These are phyloP conservation scores for Diplosphaera chodatii DNA, from an alignment of 139 green algal genomes.

Conservation along the genomic window DNA sequence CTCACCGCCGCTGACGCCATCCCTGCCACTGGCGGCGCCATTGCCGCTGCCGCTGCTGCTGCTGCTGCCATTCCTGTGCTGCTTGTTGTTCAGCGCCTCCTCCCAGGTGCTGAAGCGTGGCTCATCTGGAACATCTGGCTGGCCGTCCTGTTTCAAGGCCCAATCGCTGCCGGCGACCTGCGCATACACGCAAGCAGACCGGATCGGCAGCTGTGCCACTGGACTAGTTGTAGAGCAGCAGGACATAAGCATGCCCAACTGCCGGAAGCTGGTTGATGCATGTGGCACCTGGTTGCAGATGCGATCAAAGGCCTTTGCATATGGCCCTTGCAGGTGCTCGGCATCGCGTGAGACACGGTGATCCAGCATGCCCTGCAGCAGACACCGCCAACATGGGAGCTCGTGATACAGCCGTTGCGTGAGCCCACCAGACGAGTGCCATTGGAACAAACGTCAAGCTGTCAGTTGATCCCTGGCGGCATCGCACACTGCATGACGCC, in stretches of 20 bases:
- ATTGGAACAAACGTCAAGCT: no score
- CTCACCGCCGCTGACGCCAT: no score
- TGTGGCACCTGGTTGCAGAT: constrained; percentile 34
- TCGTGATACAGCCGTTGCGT: no score
- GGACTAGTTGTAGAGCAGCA: no score
- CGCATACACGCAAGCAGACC: no score
- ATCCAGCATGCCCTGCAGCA: constrained; percentile 25
- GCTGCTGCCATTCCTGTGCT: no score
- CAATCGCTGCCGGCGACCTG: constrained; percentile 33
- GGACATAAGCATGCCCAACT: no score
- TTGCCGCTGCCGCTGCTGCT: background rate
- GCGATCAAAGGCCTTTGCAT: constrained; percentile 19
- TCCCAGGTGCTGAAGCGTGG: constrained; percentile 36
- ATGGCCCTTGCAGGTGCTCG: constrained; percentile 11
- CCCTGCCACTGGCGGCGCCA: no score
- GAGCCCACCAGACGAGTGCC: no score
- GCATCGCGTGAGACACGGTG: constrained; percentile 18
- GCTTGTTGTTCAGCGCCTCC: constrained; percentile 15
- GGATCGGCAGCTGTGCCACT: no score
- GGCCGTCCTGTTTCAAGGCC: constrained; percentile 21
- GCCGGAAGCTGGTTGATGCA: no score
- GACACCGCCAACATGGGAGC: no score
- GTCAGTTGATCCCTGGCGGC: background rate
- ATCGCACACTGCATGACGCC: background rate
- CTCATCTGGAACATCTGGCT: constrained; percentile 11